These are phyloP conservation scores for Achlya hypogyna DNA, from an alignment of 352 stramenopile genomes.

Conservation along the genomic window DNA sequence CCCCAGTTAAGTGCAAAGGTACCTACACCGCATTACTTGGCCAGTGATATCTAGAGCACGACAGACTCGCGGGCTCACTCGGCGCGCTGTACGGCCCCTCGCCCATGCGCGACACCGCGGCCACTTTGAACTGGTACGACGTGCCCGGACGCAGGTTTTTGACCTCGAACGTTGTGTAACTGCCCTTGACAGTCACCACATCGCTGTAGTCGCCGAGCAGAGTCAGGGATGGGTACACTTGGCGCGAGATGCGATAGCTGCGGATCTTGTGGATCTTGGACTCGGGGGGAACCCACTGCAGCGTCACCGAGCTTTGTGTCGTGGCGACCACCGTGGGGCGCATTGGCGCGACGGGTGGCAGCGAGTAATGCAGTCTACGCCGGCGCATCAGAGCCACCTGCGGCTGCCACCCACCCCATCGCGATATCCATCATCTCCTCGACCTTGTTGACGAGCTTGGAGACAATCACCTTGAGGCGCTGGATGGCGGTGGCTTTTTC, in stretches of 20 bases:
- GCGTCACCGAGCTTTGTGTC: constrained; percentile 64
- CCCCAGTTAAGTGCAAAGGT: constrained; percentile 70
- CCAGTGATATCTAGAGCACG: background rate
- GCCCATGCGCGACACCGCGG: constrained; percentile 74
- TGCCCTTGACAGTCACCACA: constrained; percentile 62
- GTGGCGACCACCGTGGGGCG: constrained; percentile 44
- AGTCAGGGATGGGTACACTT: constrained; percentile 73
- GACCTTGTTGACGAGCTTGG: constrained; percentile 80
- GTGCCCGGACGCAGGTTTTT: constrained; percentile 69
- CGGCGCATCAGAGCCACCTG: background rate
- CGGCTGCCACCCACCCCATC: constrained; percentile 28
- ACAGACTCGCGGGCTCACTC: constrained; percentile 37
- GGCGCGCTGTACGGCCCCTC: constrained; percentile 72
- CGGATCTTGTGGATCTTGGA: constrained; percentile 69
- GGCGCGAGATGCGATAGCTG: constrained; percentile 70
- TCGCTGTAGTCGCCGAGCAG: constrained; percentile 74
- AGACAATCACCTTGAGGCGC: constrained; percentile 80
- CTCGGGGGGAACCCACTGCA: constrained; percentile 56
- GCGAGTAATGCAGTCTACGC: constrained; percentile 51
- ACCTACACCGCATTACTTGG: constrained; percentile 14
- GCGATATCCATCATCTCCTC: constrained; percentile 86
- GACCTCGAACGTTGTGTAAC: constrained; percentile 44
- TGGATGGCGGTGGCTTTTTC: constrained; percentile 76
- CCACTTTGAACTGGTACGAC: constrained; percentile 81
- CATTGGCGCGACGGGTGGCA: constrained; percentile 66